Percentiles rank a stretch among this genome's conserved stretches.
Evolutionary conservation across 306 rosid species (phyloP).

Genomic region (Sechiopsis laciniata): DNA sequence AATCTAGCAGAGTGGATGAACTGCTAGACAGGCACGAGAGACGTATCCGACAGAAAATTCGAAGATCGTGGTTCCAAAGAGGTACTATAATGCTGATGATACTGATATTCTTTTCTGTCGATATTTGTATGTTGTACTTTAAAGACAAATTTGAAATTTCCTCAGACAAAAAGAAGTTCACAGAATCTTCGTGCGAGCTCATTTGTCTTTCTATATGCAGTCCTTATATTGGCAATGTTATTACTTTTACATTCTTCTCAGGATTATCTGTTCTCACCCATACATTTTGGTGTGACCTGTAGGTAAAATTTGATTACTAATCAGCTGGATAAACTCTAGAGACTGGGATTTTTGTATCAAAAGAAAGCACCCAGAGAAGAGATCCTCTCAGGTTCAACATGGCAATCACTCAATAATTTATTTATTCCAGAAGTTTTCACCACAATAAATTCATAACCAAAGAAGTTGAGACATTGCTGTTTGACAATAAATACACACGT

Average conservation of each 20-base stretch:
- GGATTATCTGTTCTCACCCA: not conserved
- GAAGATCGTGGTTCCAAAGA: conserved; percentile 89
- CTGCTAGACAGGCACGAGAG: conserved; percentile 86
- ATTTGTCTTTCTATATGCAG: conserved; percentile 5
- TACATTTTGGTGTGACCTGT: not conserved
- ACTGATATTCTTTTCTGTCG: not conserved
- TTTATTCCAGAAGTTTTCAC: conserved; percentile 8
- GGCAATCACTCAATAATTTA: not conserved
- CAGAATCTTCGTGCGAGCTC: no score
- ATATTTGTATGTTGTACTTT: not conserved
- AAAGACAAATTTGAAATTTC: not conserved
- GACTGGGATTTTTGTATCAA: not conserved
- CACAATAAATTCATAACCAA: conserved; percentile 9
- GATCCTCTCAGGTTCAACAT: not conserved
- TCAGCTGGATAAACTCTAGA: conserved; percentile 8
- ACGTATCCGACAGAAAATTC: conserved; percentile 60
- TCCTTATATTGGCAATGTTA: not conserved
- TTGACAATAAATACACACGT: not conserved
- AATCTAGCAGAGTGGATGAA: conserved; percentile 80
- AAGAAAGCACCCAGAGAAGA: conserved; percentile 8
- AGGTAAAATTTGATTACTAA: conserved; percentile 12
- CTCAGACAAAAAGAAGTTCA: not conserved
- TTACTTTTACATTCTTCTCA: not conserved
- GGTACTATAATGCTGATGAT: conserved; percentile 35
- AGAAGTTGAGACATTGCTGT: conserved; percentile 11